Evolutionary conservation across 768 basidiomycete genomes (phyloP).

Genomic region (Tubosaeta brunneosetosa): DNA sequence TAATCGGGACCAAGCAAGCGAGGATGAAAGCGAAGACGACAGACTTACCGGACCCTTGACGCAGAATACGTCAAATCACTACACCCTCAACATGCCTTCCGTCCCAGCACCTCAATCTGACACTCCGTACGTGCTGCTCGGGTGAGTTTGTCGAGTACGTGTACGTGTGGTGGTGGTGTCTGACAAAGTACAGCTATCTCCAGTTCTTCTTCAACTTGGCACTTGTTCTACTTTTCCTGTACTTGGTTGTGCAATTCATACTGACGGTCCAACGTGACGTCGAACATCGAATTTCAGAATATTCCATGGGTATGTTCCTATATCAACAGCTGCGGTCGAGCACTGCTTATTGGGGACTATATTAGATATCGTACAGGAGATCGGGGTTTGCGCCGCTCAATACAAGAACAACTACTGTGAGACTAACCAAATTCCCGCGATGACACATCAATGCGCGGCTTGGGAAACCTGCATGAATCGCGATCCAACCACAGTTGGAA

Average conservation of each 20-base stretch:
- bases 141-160: conserved; percentile 45
- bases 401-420: conserved; percentile 84
- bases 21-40: conserved; percentile 47
- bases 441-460: conserved; percentile 77
- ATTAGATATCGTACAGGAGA: conserved; percentile 88
- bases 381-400: conserved; percentile 75
- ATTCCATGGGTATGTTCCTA: conserved; percentile 67
- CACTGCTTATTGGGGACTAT: conserved; percentile 17
- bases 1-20: conserved; percentile 37
- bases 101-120: conserved; percentile 54
- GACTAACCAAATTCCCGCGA: conserved; percentile 72
- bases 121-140: conserved; percentile 76
- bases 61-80: conserved; percentile 68
- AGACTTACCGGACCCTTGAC: conserved; percentile 37
- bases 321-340: conserved; percentile 8
- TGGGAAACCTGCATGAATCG: conserved; percentile 97
- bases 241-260: conserved; percentile 81
- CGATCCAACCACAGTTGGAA: conserved; percentile 84
- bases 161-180: conserved; percentile 9
- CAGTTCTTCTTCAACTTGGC: conserved; percentile 94
- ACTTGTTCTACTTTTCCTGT: conserved; percentile 77
- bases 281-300: conserved; percentile 77
- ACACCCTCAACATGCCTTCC: conserved; percentile 76
- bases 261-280: conserved; percentile 89
- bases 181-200: conserved; percentile 56